A percentile compares a stretch with the other conserved stretches of the same genome.
Conservation (phyloP, 1,284 basidiomycete genomes). For the Rhodotorula sp. region DNA sequence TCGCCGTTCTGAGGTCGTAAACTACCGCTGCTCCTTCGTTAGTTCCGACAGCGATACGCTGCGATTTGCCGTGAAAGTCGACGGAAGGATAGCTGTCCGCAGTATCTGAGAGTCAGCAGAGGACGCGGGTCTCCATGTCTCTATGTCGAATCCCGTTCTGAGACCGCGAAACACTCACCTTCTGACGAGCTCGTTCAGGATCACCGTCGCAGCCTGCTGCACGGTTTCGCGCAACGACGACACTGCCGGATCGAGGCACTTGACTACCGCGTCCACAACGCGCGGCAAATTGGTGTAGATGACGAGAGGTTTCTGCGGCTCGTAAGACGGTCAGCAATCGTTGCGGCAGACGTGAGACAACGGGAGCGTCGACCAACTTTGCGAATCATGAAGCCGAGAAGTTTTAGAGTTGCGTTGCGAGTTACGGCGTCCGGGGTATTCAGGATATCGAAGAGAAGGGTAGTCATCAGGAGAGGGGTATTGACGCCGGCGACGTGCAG, state of each 20-base stretch:
- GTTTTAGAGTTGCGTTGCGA: constrained; percentile 82
- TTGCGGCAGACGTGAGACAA: no score
- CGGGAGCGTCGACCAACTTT: constrained; percentile 57
- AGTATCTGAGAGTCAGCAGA: neutral
- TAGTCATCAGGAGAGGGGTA: constrained; percentile 91
- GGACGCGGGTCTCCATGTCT: neutral
- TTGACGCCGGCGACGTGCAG: constrained; percentile 79
- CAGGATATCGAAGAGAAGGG: constrained; percentile 78
- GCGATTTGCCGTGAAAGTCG: constrained; percentile 80
- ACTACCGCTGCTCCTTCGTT: constrained; percentile 71
- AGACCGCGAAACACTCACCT: constrained; percentile 58
- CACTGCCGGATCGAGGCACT: constrained; percentile 88
- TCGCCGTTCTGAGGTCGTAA: constrained; percentile 96
- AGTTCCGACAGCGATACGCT: constrained; percentile 89
- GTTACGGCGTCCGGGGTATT: constrained; percentile 73
- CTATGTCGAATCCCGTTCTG: no score
- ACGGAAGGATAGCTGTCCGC: constrained; percentile 76
- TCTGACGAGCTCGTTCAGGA: constrained; percentile 81
- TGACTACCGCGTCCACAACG: constrained; percentile 91
- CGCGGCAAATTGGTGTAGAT: constrained; percentile 81
- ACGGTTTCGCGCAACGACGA: constrained; percentile 80
- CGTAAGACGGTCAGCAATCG: neutral
- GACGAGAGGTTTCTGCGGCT: constrained; percentile 70
- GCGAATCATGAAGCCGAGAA: constrained; percentile 89
- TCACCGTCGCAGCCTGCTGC: constrained; percentile 86